A percentile compares a stretch with the other conserved stretches of the same genome.
These are phyloP conservation scores for Leucocoprinus sp. DNA, from an alignment of 768 basidiomycete species.

Conservation along the genomic window DNA sequence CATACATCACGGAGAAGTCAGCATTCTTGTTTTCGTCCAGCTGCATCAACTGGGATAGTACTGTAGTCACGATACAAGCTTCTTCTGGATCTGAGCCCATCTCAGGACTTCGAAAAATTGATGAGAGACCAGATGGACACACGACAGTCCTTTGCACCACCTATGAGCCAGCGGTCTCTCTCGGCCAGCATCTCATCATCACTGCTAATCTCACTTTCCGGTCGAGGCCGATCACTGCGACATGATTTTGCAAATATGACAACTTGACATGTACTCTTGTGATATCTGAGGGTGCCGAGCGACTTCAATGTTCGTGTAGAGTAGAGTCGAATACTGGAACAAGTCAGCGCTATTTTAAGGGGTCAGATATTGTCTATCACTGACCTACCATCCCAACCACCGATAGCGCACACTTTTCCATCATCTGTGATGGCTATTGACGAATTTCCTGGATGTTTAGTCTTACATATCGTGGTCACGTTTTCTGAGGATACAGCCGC, in stretches of 20 bases:
- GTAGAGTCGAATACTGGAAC: slow-evolving; percentile 66
- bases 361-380: slow-evolving; percentile 18
- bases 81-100: too few relatives aligned
- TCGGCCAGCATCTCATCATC: slow-evolving; percentile 46
- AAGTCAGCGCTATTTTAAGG: background rate
- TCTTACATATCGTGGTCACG: slow-evolving; percentile 25
- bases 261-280: slow-evolving; percentile 70
- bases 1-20: too few relatives aligned
- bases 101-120: slow-evolving; percentile 31
- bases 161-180: slow-evolving; percentile 54
- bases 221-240: background rate
- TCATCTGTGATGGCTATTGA: slow-evolving; percentile 69
- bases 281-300: slow-evolving; percentile 78
- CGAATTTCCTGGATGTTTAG: slow-evolving; percentile 74
- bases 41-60: too few relatives aligned
- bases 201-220: slow-evolving; percentile 28
- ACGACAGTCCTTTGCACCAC: slow-evolving; percentile 59
- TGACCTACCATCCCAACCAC: slow-evolving; percentile 92
- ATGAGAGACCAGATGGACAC: slow-evolving; percentile 68
- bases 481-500: slow-evolving; percentile 13
- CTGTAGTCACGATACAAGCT: too few relatives aligned
- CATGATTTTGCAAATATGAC: slow-evolving; percentile 54
- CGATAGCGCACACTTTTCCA: slow-evolving; percentile 76
- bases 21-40: too few relatives aligned
- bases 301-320: slow-evolving; percentile 74